phyloP scores from a whole-genome alignment of 2,329 filamentous ascomycete genomes.

The Cercospora sp. region DNA sequence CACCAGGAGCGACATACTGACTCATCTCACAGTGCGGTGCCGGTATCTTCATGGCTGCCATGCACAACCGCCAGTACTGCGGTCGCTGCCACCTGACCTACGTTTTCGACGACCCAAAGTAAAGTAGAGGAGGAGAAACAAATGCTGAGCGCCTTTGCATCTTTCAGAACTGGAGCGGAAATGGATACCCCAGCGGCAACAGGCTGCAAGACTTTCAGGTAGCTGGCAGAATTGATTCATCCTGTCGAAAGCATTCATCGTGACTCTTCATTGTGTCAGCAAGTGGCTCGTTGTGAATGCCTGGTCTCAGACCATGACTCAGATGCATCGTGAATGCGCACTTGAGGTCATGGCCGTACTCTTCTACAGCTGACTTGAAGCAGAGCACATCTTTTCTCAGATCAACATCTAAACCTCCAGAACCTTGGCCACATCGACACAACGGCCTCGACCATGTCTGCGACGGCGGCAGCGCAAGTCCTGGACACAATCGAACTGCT shows the following conservation, averaged over 20 bases:
- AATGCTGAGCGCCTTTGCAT: constrained; percentile 8
- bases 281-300: background rate
- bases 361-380: background rate
- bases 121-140: constrained; percentile 18
- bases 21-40: constrained; percentile 77
- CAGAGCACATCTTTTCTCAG: background rate
- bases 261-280: constrained; percentile 4
- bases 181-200: background rate
- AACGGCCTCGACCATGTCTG: background rate
- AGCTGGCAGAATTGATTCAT: constrained; percentile 10
- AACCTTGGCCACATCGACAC: background rate
- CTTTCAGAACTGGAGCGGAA: background rate
- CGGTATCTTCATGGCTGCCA: constrained; percentile 99
- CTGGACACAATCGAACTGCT: constrained; percentile 34
- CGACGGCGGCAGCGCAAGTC: background rate
- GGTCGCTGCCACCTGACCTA: constrained; percentile 70
- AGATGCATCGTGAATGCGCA: background rate
- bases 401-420: background rate
- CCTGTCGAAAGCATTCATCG: constrained; percentile 4
- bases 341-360: too few species aligned
- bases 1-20: constrained; percentile 7
- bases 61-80: constrained; percentile 99
- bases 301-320: background rate
- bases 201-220: constrained; percentile 4
- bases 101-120: constrained; percentile 62